Base-by-base conservation (phyloP, 2,329 filamentous ascomycete genomes). In the Pseudocercospora eumusae region DNA sequence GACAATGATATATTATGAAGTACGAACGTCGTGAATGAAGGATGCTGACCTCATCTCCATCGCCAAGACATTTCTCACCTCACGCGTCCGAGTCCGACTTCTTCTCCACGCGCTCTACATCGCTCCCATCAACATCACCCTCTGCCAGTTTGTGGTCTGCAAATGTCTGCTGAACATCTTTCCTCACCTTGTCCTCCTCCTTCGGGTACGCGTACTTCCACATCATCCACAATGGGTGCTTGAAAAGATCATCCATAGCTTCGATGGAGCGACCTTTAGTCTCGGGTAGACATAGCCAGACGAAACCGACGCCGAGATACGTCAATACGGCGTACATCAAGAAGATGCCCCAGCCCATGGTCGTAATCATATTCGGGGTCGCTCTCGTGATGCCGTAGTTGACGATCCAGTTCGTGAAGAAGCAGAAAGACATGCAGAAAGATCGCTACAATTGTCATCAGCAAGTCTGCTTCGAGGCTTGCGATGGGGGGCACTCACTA, bases 151-250 rank as follows among this genome's bases (percentile, higher is more conserved):
- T 40, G n/a, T 40, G 36, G 13, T 40, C 36, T 6, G 36, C 15
- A 18, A 40, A n/a, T 7, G 15, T 15, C 36, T 18, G 4, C 6
- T 23, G 45, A 27, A 50, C 45, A 8, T 50, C 45, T 8, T 27
- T 50, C 18, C 45, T 50, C 13, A 50, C 20, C 25, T 50, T 50
- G 45, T 50, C 45, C 13, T 50, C 45, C 25, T 50, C 45, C 45
- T 25, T 50, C 6, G 45, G 45, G 45, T 27, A 50, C 20, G 45
- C 45, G 20, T 50, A 27, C 4, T 50, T 27, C 45, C 45, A 50
- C 25, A 50, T 50, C 45, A 50, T 50, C 45, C 45, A 50, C 45
- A 23, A 50, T 6, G 25, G 45, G 25, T 50, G 45, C 21, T 27
- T 23, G 45, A 50, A 50, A 2, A 50, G 45, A 7, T 50, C 45